A percentile compares a stretch with the other conserved stretches of the same genome.
phyloP scores from a whole-genome alignment of 306 rosid species.

The Vicia sativa region DNA sequence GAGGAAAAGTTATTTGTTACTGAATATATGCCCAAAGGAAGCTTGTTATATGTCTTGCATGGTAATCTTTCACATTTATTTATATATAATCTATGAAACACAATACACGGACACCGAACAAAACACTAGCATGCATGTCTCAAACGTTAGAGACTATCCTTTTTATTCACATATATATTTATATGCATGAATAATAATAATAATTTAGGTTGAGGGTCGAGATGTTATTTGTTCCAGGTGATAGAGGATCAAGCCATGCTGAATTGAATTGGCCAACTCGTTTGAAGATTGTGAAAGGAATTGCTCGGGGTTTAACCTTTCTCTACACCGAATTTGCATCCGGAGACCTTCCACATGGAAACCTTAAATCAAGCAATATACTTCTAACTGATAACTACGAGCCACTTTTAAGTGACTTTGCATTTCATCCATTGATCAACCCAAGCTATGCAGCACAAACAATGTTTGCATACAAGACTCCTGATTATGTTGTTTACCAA shows the following conservation, averaged over 20 bases:
- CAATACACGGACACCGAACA: too few species aligned
- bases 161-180: not conserved
- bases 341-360: conserved; percentile 85
- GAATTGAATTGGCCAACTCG: conserved; percentile 80
- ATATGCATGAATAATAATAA: not conserved
- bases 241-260: conserved; percentile 70
- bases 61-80: conserved; percentile 47
- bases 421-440: conserved; percentile 61
- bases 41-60: conserved; percentile 81
- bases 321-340: conserved; percentile 56
- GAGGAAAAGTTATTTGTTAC: conserved; percentile 88
- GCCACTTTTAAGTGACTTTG: conserved; percentile 73
- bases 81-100: not conserved
- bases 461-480: conserved; percentile 75
- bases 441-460: conserved; percentile 54
- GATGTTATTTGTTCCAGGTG: conserved; percentile 52
- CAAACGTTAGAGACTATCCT: too few species aligned
- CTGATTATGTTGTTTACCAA: conserved; percentile 55
- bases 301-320: conserved; percentile 65
- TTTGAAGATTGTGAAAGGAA: conserved; percentile 68
- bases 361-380: conserved; percentile 89
- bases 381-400: conserved; percentile 59
- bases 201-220: not conserved
- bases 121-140: too few species aligned
- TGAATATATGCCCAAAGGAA: conserved; percentile 75